Conservation (phyloP, 768 basidiomycete genomes). For the Panaeolus cyanescens region DNA sequence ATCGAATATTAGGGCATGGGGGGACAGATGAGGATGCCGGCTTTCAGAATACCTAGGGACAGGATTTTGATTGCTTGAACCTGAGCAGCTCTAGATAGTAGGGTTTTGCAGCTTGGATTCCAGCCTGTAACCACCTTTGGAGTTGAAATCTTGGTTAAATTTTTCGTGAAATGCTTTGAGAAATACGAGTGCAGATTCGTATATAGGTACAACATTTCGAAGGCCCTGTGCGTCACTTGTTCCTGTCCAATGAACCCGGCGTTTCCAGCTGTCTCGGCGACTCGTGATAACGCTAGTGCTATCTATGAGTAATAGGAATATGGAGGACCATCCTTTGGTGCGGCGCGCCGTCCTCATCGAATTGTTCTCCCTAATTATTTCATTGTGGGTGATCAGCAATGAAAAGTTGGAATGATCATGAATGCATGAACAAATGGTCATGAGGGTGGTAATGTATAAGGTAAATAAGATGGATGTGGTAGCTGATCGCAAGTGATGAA, state of each 20-base stretch:
- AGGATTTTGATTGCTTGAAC: not conserved
- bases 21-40: not conserved
- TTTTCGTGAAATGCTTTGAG: not conserved
- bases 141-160: not conserved
- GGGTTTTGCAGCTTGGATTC: not conserved
- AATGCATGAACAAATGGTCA: not conserved
- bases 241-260: not conserved
- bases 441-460: not conserved
- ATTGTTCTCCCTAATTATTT: conserved; percentile 58
- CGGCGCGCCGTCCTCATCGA: conserved; percentile 83
- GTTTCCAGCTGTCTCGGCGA: not conserved
- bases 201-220: not conserved
- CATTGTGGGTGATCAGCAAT: not conserved
- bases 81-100: not conserved
- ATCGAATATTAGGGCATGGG: not conserved
- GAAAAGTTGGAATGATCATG: not conserved
- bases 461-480: not conserved
- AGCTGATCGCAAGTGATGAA: not conserved
- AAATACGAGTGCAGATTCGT: not conserved
- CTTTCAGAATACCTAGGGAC: not conserved
- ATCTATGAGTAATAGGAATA: conserved; percentile 36
- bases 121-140: not conserved
- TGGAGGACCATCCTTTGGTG: conserved; percentile 81
- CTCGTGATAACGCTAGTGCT: not conserved
- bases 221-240: not conserved